A percentile compares a stretch with the other conserved stretches of the same genome.
These are phyloP conservation scores for Fragilaria crotonensis DNA, from an alignment of 108 stramenopile species.

Conservation along the genomic window DNA sequence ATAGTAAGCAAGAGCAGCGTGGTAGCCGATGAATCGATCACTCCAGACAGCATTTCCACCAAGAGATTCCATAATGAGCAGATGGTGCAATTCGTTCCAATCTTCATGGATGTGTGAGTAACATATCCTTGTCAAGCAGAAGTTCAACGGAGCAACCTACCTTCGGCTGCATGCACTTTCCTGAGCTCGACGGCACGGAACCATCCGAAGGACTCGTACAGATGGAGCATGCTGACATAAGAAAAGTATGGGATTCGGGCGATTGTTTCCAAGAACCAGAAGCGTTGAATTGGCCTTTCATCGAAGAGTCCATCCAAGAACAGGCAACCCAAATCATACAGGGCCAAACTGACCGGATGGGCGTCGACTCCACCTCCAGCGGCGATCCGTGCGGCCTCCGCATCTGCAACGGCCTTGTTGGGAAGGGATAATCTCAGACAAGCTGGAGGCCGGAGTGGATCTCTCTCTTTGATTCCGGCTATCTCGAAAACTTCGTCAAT, in stretches of 20 bases:
- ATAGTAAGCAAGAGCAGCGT: constrained; percentile 90
- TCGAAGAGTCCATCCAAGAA: too few species aligned
- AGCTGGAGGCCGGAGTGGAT: constrained; percentile 3
- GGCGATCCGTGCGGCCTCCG: constrained; percentile 8
- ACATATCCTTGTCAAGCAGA: constrained; percentile 16
- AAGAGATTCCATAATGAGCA: constrained; percentile 93
- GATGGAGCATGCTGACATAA: constrained; percentile 80
- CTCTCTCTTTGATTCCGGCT: constrained; percentile 2
- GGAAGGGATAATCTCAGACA: constrained; percentile 9
- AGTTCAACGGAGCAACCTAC: constrained; percentile 5
- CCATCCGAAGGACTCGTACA: constrained; percentile 85
- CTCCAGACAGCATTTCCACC: constrained; percentile 69
- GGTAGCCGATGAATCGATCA: constrained; percentile 85
- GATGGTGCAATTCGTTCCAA: constrained; percentile 94
- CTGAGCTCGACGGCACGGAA: constrained; percentile 62
- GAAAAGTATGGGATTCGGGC: constrained; percentile 95
- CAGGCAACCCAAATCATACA: too few species aligned
- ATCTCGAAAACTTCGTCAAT: constrained; percentile 2
- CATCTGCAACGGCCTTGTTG: constrained; percentile 18
- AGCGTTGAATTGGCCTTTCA: too few species aligned
- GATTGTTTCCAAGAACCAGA: constrained; percentile 90
- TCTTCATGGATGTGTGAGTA: constrained; percentile 79
- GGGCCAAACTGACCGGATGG: constrained; percentile 10
- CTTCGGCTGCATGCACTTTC: constrained; percentile 77
- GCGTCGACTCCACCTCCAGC: constrained; percentile 9